These are phyloP conservation scores for Claviceps citrina DNA, from an alignment of 2,329 filamentous ascomycete genomes.

Conservation along the genomic window DNA sequence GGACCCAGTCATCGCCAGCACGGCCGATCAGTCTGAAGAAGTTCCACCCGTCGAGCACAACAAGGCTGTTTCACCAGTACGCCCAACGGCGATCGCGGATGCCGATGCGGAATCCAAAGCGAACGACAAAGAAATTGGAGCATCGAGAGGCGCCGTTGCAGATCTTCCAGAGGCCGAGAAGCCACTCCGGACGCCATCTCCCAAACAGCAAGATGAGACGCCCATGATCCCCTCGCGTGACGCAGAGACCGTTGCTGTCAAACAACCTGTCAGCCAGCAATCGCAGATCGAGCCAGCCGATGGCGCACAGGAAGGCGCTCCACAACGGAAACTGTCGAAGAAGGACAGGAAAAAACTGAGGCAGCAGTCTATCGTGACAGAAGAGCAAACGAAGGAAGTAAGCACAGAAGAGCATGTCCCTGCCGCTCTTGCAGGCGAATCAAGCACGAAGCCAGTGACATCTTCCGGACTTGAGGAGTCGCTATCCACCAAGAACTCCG, in stretches of 20 bases:
- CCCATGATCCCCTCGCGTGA: neutral
- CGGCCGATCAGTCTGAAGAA: neutral
- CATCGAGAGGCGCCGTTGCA: neutral
- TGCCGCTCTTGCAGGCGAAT: neutral
- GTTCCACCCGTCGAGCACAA: neutral
- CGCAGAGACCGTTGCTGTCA: neutral
- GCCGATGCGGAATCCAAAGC: neutral
- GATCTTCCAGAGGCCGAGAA: neutral
- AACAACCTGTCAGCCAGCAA: neutral
- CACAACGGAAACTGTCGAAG: conserved; percentile 12
- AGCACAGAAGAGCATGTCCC: neutral
- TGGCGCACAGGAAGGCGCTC: neutral
- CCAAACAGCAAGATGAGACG: neutral
- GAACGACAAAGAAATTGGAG: neutral
- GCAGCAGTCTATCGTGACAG: neutral
- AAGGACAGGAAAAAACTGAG: conserved; percentile 15
- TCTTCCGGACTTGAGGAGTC: conserved; percentile 6
- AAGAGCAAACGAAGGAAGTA: neutral
- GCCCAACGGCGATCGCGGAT: neutral
- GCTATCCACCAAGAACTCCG: conserved; percentile 13
- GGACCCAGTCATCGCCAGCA: neutral
- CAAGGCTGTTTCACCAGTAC: neutral
- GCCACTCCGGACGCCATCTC: neutral
- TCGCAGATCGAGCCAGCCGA: neutral
- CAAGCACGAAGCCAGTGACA: neutral